Percentiles rank a stretch among this genome's conserved stretches.
phyloP scores from a whole-genome alignment of 2,329 filamentous ascomycete species.

The Botrytis aclada region DNA sequence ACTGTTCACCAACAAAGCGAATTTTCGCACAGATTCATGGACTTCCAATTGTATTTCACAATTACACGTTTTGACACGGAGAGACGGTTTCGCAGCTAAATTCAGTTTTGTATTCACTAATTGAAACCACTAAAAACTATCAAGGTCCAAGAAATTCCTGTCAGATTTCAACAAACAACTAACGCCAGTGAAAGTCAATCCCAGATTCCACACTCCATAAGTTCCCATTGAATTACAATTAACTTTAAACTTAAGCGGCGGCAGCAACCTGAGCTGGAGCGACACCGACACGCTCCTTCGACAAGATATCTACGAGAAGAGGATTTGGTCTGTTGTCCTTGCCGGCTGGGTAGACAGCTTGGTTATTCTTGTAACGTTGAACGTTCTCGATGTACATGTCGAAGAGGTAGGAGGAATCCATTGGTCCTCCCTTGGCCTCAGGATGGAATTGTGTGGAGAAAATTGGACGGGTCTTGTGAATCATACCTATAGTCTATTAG shows the following conservation, averaged over 20 bases:
- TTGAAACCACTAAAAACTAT: not conserved
- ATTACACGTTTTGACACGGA: not conserved
- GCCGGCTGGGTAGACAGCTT: constrained; percentile 64
- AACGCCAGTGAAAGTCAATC: not conserved
- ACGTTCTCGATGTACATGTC: constrained; percentile 94
- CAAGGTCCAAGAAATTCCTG: not conserved
- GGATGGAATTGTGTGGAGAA: constrained; percentile 99
- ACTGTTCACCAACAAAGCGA: not conserved
- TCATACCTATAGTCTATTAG: constrained; percentile 58
- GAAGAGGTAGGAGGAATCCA: constrained; percentile 94
- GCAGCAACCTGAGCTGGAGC: constrained; percentile 32
- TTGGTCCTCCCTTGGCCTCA: constrained; percentile 93
- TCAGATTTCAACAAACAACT: not conserved
- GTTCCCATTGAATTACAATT: not conserved
- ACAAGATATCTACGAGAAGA: constrained; percentile 83
- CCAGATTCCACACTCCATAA: constrained; percentile 7
- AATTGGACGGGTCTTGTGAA: constrained; percentile 93
- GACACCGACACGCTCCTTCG: constrained; percentile 93
- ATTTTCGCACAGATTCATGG: not conserved
- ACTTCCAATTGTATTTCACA: not conserved
- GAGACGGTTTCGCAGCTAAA: not conserved
- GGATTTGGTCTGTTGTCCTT: constrained; percentile 86
- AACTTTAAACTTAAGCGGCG: constrained; percentile 22
- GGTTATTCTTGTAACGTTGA: constrained; percentile 79
- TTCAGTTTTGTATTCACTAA: not conserved